Conservation (phyloP, 208 protist genomes). For the Acanthamoeba culbertsoni region DNA sequence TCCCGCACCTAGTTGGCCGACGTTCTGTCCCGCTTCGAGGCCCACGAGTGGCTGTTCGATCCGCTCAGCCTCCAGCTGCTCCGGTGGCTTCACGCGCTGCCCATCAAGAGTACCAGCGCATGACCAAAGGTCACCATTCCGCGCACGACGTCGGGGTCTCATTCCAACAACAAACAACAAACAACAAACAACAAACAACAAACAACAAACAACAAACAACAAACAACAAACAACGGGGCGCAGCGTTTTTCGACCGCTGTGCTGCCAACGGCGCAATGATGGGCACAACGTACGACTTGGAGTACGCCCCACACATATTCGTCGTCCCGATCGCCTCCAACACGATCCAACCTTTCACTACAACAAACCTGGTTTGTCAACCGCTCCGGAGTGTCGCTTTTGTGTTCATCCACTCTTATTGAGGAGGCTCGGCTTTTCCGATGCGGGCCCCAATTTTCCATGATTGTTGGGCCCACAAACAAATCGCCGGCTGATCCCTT, state of each 20-base stretch:
- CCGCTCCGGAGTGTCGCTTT: too few species aligned
- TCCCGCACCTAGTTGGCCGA: neutral
- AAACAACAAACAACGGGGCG: neutral
- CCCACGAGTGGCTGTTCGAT: neutral
- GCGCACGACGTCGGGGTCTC: too few species aligned
- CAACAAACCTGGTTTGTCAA: neutral
- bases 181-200: neutral
- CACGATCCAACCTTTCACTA: neutral
- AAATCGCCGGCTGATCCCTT: too few species aligned
- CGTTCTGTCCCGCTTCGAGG: neutral
- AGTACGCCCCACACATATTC: neutral
- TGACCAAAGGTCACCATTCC: too few species aligned
- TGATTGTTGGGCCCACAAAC: too few species aligned
- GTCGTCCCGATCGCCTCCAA: slow-evolving; percentile 21
- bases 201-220: neutral
- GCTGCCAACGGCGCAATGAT: neutral
- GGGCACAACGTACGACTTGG: neutral
- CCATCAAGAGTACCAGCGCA: neutral
- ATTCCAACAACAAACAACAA: neutral
- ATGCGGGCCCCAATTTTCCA: too few species aligned
- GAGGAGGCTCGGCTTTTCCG: too few species aligned
- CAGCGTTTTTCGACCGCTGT: too few species aligned
- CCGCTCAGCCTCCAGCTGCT: neutral
- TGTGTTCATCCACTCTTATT: too few species aligned
- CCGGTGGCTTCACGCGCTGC: neutral